Conservation (phyloP, 257 asterid species). For the Galeopsis tetrahit region DNA sequence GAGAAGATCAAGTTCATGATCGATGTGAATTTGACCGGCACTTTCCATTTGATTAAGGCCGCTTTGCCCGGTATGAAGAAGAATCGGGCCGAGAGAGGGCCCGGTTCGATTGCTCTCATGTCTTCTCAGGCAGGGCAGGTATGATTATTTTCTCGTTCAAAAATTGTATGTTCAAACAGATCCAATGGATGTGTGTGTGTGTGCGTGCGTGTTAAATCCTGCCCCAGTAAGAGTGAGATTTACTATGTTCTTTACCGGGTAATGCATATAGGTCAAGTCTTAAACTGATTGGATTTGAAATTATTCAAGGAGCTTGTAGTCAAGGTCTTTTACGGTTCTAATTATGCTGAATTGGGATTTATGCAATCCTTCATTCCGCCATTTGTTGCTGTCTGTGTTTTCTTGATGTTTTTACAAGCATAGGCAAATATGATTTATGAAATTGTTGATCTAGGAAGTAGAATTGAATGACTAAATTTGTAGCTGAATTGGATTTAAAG, state of each 20-base stretch:
- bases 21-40: constrained; percentile 85
- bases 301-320: neutral
- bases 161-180: constrained; percentile 6
- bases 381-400: too few species aligned
- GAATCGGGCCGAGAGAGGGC: constrained; percentile 61
- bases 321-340: neutral
- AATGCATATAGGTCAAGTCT: neutral
- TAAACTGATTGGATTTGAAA: neutral
- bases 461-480: neutral
- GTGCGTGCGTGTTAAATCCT: neutral
- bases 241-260: constrained; percentile 5
- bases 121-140: constrained; percentile 99
- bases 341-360: constrained; percentile 3
- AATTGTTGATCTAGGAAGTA: neutral
- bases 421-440: neutral
- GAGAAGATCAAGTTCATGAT: constrained; percentile 86
- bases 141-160: neutral
- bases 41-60: constrained; percentile 86
- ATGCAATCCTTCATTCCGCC: neutral
- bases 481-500: constrained; percentile 5
- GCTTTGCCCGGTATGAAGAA: constrained; percentile 94
- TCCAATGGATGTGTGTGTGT: neutral
- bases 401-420: constrained; percentile 13
- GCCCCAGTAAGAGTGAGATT: neutral
- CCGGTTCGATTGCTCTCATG: constrained; percentile 86